Percentiles rank a stretch among this genome's conserved stretches.
Conservation (phyloP, 805 yeast species). For the Cyberlindnera xylosilytica region DNA sequence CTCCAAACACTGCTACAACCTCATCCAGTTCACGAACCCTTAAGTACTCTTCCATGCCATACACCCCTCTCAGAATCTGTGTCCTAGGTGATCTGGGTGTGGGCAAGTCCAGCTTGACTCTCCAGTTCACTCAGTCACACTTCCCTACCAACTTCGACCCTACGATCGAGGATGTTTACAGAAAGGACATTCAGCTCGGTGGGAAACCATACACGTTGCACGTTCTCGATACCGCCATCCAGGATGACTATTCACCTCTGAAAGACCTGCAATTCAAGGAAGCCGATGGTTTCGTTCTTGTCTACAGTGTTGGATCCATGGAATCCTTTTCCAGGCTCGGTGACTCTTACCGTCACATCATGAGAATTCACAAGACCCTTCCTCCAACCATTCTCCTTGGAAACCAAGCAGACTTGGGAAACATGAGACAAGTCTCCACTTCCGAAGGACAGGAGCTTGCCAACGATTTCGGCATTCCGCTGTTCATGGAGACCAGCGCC, state of each 20-base stretch:
- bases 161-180: slow-evolving; percentile 62
- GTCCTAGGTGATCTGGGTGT: slow-evolving; percentile 71
- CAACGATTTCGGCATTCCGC: slow-evolving; percentile 11
- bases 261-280: slow-evolving; percentile 40
- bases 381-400: slow-evolving; percentile 24
- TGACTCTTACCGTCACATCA: slow-evolving; percentile 18
- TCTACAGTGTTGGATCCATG: slow-evolving; percentile 14
- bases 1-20: too few relatives aligned
- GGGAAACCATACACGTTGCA: slow-evolving; percentile 51
- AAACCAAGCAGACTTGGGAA: slow-evolving; percentile 13
- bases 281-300: slow-evolving; percentile 24
- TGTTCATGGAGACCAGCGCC: slow-evolving; percentile 22
- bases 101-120: slow-evolving; percentile 65
- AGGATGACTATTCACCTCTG: slow-evolving; percentile 74
- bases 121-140: slow-evolving; percentile 57
- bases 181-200: slow-evolving; percentile 52
- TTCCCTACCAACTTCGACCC: slow-evolving; percentile 69
- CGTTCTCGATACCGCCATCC: slow-evolving; percentile 75
- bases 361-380: slow-evolving; percentile 14
- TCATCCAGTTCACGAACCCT: too few relatives aligned
- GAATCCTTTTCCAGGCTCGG: slow-evolving; percentile 15
- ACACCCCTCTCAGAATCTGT: slow-evolving; percentile 15
- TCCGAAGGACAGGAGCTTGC: slow-evolving; percentile 18
- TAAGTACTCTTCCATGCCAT: background rate
- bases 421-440: slow-evolving; percentile 13